Conservation (phyloP, 306 rosid genomes). For the Ceratonia siliqua region DNA sequence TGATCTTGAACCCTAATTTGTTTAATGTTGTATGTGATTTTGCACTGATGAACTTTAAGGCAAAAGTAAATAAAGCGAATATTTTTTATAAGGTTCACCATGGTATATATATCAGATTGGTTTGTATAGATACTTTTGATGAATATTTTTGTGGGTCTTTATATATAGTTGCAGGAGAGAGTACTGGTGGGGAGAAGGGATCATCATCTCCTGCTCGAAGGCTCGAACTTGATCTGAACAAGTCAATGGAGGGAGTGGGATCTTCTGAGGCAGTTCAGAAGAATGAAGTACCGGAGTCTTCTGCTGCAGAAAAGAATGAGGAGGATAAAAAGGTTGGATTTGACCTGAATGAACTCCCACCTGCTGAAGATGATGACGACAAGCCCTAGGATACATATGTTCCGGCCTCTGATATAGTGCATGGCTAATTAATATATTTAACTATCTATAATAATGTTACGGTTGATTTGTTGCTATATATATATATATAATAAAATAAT, state of each 20-base stretch:
- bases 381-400: too few species aligned
- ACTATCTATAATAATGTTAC: too few species aligned
- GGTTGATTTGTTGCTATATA: too few species aligned
- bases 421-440: background rate
- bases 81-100: background rate
- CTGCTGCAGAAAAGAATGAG: background rate
- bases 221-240: constrained; percentile 21
- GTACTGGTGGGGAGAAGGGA: background rate
- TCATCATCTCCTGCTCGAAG: background rate
- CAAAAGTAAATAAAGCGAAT: too few species aligned
- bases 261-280: background rate
- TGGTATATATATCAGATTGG: background rate
- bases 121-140: background rate
- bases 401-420: too few species aligned
- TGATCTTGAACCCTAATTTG: background rate
- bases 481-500: too few species aligned
- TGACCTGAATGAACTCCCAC: constrained; percentile 32
- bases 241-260: background rate
- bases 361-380: background rate
- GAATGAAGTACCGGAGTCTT: background rate
- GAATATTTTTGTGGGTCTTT: background rate
- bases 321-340: background rate
- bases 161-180: constrained; percentile 1
- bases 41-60: too few species aligned
- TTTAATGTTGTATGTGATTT: too few species aligned